phyloP scores from a whole-genome alignment of 2,329 filamentous ascomycete genomes.

The Penicillium sp. region DNA sequence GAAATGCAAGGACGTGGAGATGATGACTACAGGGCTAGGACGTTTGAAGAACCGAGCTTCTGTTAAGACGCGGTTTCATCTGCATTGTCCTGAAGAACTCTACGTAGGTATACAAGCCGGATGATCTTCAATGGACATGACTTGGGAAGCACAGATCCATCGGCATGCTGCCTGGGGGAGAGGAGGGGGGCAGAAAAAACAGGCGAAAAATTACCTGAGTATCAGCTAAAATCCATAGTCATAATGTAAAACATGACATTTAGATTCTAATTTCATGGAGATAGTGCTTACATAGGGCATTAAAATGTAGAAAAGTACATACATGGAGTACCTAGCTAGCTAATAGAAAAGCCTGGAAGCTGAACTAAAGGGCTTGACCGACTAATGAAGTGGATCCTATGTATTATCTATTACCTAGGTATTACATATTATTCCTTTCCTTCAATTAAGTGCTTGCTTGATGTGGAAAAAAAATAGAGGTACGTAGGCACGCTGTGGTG shows the following conservation, averaged over 20 bases:
- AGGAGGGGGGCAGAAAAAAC: constrained; percentile 3
- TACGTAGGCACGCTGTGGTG: not conserved
- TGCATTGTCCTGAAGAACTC: not conserved
- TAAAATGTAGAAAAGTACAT: not conserved
- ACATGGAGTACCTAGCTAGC: not conserved
- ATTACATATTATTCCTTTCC: not conserved
- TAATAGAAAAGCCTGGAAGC: no score
- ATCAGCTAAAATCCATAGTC: not conserved
- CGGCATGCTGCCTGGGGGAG: not conserved
- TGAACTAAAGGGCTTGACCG: not conserved
- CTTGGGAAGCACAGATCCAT: not conserved
- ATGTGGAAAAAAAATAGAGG: not conserved
- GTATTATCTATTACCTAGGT: not conserved
- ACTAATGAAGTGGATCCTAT: not conserved
- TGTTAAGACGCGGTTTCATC: not conserved
- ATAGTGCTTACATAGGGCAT: not conserved
- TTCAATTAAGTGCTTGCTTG: not conserved
- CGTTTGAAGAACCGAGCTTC: not conserved
- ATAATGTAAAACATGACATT: not conserved
- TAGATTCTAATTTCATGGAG: not conserved
- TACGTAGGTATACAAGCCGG: not conserved
- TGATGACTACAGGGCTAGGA: not conserved
- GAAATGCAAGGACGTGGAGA: not conserved
- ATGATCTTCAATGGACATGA: not conserved
- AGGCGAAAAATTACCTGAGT: not conserved